phyloP scores from a whole-genome alignment of 805 yeast genomes.

The Candida boidinii region DNA sequence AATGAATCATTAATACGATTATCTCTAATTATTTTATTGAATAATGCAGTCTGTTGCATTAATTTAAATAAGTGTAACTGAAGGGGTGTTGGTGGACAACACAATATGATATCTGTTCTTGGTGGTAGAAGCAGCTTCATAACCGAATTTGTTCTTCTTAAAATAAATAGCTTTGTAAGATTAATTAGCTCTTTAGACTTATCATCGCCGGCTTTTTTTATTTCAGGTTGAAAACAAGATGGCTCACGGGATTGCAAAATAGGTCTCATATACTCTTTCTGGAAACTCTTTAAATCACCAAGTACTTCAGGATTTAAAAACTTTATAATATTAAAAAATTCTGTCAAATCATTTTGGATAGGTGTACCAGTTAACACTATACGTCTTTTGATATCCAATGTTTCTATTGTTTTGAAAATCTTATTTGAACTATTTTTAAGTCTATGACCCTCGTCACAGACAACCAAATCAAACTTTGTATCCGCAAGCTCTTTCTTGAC shows the following conservation, averaged over 20 bases:
- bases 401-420: slow-evolving; percentile 53
- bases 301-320: slow-evolving; percentile 80
- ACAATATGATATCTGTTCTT: slow-evolving; percentile 66
- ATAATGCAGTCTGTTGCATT: slow-evolving; percentile 32
- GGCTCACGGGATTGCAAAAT: slow-evolving; percentile 64
- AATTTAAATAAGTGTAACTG: slow-evolving; percentile 51
- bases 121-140: slow-evolving; percentile 58
- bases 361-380: slow-evolving; percentile 84
- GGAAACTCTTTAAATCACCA: slow-evolving; percentile 51
- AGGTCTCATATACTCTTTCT: slow-evolving; percentile 58
- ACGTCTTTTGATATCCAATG: slow-evolving; percentile 45
- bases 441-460: slow-evolving; percentile 96
- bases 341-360: slow-evolving; percentile 66
- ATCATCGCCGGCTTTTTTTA: slow-evolving; percentile 48
- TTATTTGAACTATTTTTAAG: slow-evolving; percentile 70
- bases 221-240: slow-evolving; percentile 40
- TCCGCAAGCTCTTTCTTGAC: slow-evolving; percentile 41
- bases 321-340: slow-evolving; percentile 72
- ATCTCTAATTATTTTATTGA: slow-evolving; percentile 22
- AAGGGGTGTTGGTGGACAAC: slow-evolving; percentile 62
- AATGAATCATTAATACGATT: slow-evolving; percentile 37
- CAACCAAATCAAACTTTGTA: slow-evolving; percentile 53
- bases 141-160: slow-evolving; percentile 61
- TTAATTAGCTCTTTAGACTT: slow-evolving; percentile 55
- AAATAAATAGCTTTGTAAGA: slow-evolving; percentile 55